Conservation (phyloP, 495 filamentous ascomycete genomes). For the Neurospora sp. region DNA sequence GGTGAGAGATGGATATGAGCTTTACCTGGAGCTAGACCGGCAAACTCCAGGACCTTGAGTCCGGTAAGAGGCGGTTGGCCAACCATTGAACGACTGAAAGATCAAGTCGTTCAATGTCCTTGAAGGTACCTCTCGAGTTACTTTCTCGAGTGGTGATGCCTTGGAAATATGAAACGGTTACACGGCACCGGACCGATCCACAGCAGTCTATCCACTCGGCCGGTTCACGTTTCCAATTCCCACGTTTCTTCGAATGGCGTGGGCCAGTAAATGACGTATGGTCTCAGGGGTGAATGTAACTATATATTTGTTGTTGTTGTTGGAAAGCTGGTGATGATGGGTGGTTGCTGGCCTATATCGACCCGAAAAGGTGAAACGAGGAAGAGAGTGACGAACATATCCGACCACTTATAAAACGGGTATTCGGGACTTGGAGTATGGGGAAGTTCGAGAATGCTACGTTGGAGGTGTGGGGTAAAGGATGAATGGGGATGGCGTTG, state of each 20-base stretch:
- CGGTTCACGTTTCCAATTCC: not conserved
- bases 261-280: not conserved
- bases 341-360: not conserved
- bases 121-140: not conserved
- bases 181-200: not conserved
- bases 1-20: not conserved
- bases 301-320: no score
- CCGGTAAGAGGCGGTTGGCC: slow-evolving; percentile 56
- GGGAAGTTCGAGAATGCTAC: not conserved
- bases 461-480: not conserved
- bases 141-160: not conserved
- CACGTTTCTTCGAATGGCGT: not conserved
- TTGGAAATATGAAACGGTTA: not conserved
- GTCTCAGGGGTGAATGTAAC: not conserved
- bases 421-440: not conserved
- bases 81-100: slow-evolving; percentile 22
- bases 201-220: not conserved
- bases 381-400: not conserved
- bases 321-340: not conserved
- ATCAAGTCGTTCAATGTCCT: not conserved
- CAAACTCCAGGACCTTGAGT: slow-evolving; percentile 79
- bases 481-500: not conserved
- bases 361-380: not conserved
- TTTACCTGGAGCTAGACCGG: slow-evolving; percentile 76
- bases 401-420: not conserved